phyloP scores from a whole-genome alignment of 176 grass and related monocot species.

The Ampelocalamus luodianensis region DNA sequence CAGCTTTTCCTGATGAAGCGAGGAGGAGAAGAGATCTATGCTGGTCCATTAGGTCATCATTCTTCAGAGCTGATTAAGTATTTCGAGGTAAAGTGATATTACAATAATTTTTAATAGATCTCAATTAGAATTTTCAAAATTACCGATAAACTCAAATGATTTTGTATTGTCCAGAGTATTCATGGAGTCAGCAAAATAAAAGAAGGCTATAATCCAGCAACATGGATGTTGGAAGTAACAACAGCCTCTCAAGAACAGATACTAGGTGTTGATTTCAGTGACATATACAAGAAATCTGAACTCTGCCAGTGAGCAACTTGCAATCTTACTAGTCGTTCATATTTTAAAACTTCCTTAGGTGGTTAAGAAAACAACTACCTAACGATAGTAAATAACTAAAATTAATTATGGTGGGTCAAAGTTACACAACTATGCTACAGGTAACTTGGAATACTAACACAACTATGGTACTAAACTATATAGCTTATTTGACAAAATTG shows the following conservation, averaged over 20 bases:
- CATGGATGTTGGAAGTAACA: constrained; percentile 95
- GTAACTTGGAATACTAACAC: neutral
- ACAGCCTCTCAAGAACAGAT: constrained; percentile 59
- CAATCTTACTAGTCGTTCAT: constrained; percentile 10
- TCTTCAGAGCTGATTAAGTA: constrained; percentile 80
- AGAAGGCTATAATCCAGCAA: constrained; percentile 91
- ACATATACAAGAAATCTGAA: constrained; percentile 80
- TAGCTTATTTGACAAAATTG: constrained; percentile 12
- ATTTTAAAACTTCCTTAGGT: constrained; percentile 11
- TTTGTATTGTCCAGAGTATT: constrained; percentile 48
- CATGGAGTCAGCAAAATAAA: constrained; percentile 76
- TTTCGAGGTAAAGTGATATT: constrained; percentile 73
- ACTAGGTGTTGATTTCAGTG: constrained; percentile 66
- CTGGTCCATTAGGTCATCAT: constrained; percentile 72
- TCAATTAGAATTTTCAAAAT: neutral
- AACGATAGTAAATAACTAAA: constrained; percentile 8
- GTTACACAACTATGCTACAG: neutral
- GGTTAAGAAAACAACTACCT: neutral
- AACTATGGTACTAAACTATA: neutral
- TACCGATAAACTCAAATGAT: constrained; percentile 8
- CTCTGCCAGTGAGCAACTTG: constrained; percentile 69
- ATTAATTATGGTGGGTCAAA: constrained; percentile 17
- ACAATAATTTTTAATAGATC: neutral
- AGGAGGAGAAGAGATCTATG: constrained; percentile 95
- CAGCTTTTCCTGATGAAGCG: constrained; percentile 94